Conservation (phyloP, 2,329 filamentous ascomycete species). For the Helicocarpus griseus region DNA sequence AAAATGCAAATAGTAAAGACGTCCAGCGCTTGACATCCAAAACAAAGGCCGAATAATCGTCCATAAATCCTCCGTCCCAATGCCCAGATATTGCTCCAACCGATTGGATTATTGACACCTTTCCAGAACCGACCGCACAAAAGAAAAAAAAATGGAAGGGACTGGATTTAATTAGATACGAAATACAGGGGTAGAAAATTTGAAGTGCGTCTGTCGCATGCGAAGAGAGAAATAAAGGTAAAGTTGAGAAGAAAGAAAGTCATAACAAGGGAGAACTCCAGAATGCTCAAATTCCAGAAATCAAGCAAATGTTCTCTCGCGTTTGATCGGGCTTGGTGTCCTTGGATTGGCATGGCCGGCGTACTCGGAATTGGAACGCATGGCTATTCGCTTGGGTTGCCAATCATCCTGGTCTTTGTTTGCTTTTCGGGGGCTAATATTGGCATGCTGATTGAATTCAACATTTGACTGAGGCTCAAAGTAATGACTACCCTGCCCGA, state of each 20-base stretch:
- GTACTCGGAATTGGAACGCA: conserved; percentile 23
- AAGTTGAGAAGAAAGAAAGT: background rate
- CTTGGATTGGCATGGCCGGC: conserved; percentile 23
- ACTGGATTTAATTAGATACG: no score
- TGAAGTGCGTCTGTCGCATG: no score
- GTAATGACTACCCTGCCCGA: conserved; percentile 12
- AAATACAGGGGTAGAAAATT: no score
- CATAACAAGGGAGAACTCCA: no score
- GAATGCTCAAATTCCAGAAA: background rate
- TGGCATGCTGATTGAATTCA: conserved; percentile 7
- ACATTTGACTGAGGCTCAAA: background rate
- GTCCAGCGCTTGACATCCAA: background rate
- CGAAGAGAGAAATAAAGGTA: no score
- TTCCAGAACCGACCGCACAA: no score
- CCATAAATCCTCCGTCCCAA: background rate
- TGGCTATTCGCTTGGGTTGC: conserved; percentile 20
- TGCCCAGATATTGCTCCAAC: no score
- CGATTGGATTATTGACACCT: background rate
- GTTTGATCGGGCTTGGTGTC: conserved; percentile 30
- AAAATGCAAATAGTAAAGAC: background rate
- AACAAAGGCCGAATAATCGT: background rate
- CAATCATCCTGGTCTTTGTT: conserved; percentile 19
- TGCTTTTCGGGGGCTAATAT: conserved; percentile 13
- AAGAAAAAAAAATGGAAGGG: no score
- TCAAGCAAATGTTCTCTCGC: conserved; percentile 16